phyloP scores from a whole-genome alignment of 441 rosid species.

The Pelargonium fulgidum region DNA sequence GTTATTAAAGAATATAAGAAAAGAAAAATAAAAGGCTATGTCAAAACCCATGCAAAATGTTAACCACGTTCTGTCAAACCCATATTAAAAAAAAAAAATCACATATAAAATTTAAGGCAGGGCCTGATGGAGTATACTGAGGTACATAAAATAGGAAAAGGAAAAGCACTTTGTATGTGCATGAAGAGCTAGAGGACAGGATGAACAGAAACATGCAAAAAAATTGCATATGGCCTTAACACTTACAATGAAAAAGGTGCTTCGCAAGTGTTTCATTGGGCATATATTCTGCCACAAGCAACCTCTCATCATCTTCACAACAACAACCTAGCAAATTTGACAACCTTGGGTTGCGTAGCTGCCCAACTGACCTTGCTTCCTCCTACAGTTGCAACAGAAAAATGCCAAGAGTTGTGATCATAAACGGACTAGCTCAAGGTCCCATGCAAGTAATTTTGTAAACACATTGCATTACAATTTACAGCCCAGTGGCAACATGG shows the following conservation, averaged over 20 bases:
- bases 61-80: no score
- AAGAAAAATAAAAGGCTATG: neutral
- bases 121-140: neutral
- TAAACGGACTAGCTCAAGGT: neutral
- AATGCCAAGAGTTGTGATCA: neutral
- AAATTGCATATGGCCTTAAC: neutral
- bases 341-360: constrained; percentile 50
- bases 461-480: neutral
- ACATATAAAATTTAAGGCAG: neutral
- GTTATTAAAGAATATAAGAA: neutral
- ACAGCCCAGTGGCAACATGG: neutral
- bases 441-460: neutral
- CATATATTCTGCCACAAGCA: constrained; percentile 67
- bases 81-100: neutral
- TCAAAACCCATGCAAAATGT: neutral
- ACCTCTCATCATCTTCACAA: constrained; percentile 58
- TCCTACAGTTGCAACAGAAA: constrained; percentile 33
- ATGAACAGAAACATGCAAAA: neutral
- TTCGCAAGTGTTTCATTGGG: constrained; percentile 64
- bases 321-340: constrained; percentile 67
- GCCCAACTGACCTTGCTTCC: constrained; percentile 68
- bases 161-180: neutral
- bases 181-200: neutral
- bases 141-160: neutral
- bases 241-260: constrained; percentile 67